Conservation (phyloP, 768 basidiomycete species). For the Boletus rex-veris region DNA sequence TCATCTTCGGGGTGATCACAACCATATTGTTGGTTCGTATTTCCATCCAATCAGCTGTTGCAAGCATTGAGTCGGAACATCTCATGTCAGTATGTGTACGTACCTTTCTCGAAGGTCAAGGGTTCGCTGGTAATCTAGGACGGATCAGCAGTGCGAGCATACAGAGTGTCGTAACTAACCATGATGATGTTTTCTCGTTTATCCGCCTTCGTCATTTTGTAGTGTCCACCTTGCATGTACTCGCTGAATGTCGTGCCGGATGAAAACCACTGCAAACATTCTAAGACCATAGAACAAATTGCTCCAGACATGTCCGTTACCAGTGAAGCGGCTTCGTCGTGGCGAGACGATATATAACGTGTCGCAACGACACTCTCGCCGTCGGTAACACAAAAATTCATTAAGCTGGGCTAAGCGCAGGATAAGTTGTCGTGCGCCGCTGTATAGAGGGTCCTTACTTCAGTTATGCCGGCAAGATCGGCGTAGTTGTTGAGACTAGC, state of each 20-base stretch:
- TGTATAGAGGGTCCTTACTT: conserved; percentile 42
- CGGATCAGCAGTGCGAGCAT: conserved; percentile 9
- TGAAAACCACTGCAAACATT: conserved; percentile 73
- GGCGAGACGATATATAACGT: conserved; percentile 88
- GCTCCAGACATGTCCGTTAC: conserved; percentile 36
- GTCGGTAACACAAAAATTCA: conserved; percentile 97
- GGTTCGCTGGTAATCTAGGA: conserved; percentile 86
- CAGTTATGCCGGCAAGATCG: conserved; percentile 67
- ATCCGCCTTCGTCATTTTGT: conserved; percentile 93
- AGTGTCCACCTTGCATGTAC: conserved; percentile 83
- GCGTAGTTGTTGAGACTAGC: conserved; percentile 71
- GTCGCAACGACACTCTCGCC: conserved; percentile 92
- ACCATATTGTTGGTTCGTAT: conserved; percentile 96
- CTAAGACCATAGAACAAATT: conserved; percentile 3
- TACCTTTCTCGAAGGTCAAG: conserved; percentile 92
- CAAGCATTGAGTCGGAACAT: background rate
- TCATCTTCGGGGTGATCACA: conserved; percentile 94
- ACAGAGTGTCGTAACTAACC: conserved; percentile 35
- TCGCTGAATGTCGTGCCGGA: conserved; percentile 94
- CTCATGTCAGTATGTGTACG: conserved; percentile 3
- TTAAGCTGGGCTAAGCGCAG: conserved; percentile 64
- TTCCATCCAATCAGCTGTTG: conserved; percentile 93
- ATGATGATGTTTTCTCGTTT: conserved; percentile 96
- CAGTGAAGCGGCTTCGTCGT: conserved; percentile 90
- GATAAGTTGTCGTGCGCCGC: background rate